Conservation (phyloP, 805 yeast genomes). For the Naumovozyma castellii region DNA sequence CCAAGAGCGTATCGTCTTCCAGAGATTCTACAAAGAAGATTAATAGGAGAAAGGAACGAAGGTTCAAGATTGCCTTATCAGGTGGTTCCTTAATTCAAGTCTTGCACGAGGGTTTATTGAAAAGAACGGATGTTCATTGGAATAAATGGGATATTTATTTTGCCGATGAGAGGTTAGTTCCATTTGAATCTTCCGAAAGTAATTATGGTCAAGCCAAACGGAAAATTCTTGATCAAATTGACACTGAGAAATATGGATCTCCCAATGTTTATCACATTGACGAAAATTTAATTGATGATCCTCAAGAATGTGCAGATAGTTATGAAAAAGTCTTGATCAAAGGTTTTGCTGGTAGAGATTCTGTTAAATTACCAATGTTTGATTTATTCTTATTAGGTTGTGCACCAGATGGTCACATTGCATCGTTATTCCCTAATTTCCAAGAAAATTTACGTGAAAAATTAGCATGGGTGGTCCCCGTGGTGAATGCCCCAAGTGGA, state of each 20-base stretch:
- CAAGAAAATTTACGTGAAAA: conserved; percentile 82
- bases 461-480: conserved; percentile 92
- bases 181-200: conserved; percentile 71
- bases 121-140: conserved; percentile 76
- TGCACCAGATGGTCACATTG: conserved; percentile 96
- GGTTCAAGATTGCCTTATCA: conserved; percentile 83
- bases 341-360: conserved; percentile 92
- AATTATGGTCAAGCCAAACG: conserved; percentile 86
- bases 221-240: conserved; percentile 57
- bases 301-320: conserved; percentile 88
- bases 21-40: conserved; percentile 26
- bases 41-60: conserved; percentile 48
- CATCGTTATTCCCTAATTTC: conserved; percentile 83
- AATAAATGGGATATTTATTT: conserved; percentile 91
- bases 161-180: conserved; percentile 93
- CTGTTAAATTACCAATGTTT: conserved; percentile 91
- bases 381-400: conserved; percentile 87
- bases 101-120: conserved; percentile 73
- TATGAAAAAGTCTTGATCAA: conserved; percentile 80
- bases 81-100: conserved; percentile 91
- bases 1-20: conserved; percentile 14
- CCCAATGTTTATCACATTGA: conserved; percentile 82
- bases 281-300: conserved; percentile 61
- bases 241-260: conserved; percentile 29
- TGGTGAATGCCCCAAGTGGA: conserved; percentile 82